Evolutionary conservation across 2,329 filamentous ascomycete genomes (phyloP).

Genomic region (Pestalotiopsis sp.): DNA sequence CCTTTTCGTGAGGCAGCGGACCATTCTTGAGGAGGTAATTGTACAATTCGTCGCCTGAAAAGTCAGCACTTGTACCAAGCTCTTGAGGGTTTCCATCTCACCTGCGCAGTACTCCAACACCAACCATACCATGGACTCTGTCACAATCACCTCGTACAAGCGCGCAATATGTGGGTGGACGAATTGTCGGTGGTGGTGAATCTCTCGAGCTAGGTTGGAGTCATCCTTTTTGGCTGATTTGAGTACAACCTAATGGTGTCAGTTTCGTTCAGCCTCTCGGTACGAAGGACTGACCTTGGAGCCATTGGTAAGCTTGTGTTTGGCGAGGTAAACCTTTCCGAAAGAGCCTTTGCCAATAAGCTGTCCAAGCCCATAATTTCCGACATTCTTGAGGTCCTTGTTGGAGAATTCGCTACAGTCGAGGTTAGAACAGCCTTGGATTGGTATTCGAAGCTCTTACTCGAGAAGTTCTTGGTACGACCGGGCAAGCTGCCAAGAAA

Average conservation of each 20-base stretch:
- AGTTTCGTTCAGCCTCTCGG: background rate
- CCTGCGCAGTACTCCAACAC: conserved; percentile 95
- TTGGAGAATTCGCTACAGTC: conserved; percentile 85
- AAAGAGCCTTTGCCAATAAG: conserved; percentile 98
- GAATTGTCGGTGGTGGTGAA: conserved; percentile 98
- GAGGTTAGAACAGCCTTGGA: background rate
- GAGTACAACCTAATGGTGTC: conserved; percentile 76
- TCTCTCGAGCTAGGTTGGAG: conserved; percentile 92
- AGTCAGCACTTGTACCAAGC: background rate
- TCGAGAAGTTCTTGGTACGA: conserved; percentile 96
- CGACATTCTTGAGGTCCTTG: conserved; percentile 87
- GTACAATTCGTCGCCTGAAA: conserved; percentile 88
- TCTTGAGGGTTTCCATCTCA: conserved; percentile 40
- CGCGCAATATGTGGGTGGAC: conserved; percentile 96
- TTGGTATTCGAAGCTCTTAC: conserved; percentile 54
- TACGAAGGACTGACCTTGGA: conserved; percentile 72
- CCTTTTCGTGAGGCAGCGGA: conserved; percentile 79
- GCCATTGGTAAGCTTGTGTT: conserved; percentile 97
- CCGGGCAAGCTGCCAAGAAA: conserved; percentile 77
- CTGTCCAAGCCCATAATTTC: conserved; percentile 89
- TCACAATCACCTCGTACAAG: conserved; percentile 97
- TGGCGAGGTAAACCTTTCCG: conserved; percentile 95
- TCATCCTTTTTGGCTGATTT: conserved; percentile 98
- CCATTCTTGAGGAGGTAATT: conserved; percentile 91
- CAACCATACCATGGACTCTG: conserved; percentile 92